Evolutionary conservation across 2,329 filamentous ascomycete species (phyloP).

Genomic region (Aotearoamyces nothofagi): DNA sequence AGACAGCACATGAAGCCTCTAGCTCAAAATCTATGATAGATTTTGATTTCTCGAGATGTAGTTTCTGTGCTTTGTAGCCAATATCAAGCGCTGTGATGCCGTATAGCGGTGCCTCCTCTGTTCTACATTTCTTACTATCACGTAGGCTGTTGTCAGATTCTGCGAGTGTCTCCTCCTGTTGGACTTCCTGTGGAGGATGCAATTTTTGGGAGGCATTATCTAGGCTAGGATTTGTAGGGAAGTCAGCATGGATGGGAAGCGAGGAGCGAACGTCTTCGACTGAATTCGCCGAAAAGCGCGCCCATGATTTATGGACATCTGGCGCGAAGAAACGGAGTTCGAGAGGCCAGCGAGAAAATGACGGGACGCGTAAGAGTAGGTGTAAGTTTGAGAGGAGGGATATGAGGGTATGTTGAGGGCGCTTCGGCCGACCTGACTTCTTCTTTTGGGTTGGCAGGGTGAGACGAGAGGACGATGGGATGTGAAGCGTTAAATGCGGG

Average conservation of each 20-base stretch:
- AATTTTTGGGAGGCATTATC: too few relatives aligned
- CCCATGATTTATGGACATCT: constrained; percentile 59
- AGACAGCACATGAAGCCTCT: constrained; percentile 39
- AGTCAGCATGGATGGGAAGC: constrained; percentile 12
- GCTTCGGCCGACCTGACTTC: constrained; percentile 35
- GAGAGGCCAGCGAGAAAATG: constrained; percentile 74
- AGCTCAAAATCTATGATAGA: constrained; percentile 38
- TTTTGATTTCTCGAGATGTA: constrained; percentile 38
- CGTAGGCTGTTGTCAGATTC: neutral
- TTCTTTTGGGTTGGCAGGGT: constrained; percentile 34
- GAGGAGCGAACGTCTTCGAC: constrained; percentile 10
- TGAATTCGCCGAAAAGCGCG: constrained; percentile 33
- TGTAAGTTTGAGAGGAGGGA: constrained; percentile 70
- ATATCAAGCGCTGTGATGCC: constrained; percentile 23
- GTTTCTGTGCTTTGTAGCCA: constrained; percentile 36
- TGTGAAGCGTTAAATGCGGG: constrained; percentile 65
- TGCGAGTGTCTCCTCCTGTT: too few relatives aligned
- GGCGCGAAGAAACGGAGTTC: constrained; percentile 61
- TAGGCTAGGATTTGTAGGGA: too few relatives aligned
- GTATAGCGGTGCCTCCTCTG: neutral
- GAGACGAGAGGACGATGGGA: constrained; percentile 48
- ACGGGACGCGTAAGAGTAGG: constrained; percentile 60
- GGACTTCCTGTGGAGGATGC: too few relatives aligned
- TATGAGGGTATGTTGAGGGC: constrained; percentile 43
- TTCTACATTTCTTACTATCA: constrained; percentile 1